Percentiles rank a stretch among this genome's conserved stretches.
Evolutionary conservation across 306 rosid genomes (phyloP).

Genomic region (Argentina anserina): DNA sequence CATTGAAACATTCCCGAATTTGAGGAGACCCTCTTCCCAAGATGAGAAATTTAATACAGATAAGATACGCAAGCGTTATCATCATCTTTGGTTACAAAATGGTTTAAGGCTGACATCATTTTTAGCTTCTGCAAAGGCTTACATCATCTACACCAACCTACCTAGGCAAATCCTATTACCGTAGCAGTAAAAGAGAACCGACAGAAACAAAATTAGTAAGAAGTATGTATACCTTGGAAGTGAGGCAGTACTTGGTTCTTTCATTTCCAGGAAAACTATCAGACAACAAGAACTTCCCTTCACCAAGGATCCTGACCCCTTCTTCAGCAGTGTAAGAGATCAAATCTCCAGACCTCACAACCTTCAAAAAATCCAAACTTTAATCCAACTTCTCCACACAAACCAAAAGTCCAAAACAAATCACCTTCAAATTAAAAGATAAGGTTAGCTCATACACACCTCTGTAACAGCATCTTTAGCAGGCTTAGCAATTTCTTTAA

Average conservation of each 20-base stretch:
- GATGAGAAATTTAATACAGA: not conserved
- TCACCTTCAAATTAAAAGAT: not conserved
- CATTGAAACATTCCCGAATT: not conserved
- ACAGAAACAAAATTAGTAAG: not conserved
- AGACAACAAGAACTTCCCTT: conserved; percentile 92
- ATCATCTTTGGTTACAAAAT: not conserved
- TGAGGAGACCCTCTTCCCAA: not conserved
- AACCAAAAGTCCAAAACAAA: not conserved
- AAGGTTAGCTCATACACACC: conserved; percentile 29
- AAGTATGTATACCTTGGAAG: conserved; percentile 65
- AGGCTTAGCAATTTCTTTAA: conserved; percentile 93
- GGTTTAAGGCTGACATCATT: not conserved
- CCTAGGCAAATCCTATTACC: not conserved
- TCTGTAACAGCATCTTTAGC: conserved; percentile 95
- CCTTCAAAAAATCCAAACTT: conserved; percentile 44
- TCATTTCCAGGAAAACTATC: conserved; percentile 99
- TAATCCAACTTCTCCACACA: not conserved
- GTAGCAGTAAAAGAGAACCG: not conserved
- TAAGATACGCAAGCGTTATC: not conserved
- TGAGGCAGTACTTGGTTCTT: conserved; percentile 91
- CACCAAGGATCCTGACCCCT: conserved; percentile 91
- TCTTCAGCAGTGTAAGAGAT: conserved; percentile 93
- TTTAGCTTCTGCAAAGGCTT: not conserved
- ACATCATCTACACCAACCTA: conserved; percentile 10
- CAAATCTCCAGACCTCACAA: conserved; percentile 98